Evolutionary conservation across 2,329 filamentous ascomycete genomes (phyloP), one percentile per base, ranked within the genome.

Genomic region (Nigrograna mackinnonii): DNA sequence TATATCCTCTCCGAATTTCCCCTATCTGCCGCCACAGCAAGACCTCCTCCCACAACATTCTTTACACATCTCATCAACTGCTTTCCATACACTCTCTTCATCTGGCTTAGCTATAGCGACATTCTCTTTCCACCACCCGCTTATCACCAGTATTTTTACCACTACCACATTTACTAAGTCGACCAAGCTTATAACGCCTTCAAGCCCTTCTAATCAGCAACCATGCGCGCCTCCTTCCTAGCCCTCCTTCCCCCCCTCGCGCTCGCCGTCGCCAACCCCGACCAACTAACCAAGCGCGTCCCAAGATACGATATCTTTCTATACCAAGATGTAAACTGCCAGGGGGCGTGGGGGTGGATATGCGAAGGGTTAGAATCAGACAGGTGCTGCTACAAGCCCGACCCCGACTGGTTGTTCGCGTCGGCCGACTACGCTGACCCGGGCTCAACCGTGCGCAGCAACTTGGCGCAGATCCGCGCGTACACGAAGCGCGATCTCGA

Each of bases 21-120:
- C 35, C 35, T 37, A 17, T 22, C 13, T 22, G 35, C 13, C 35
- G 35, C 35, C 13, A 37, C 35, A 37, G 35, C 35, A 37, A 37
- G 35, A 37, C 35, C 35, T 37, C 18, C 35, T 37, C 35, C 35
- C 19, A 37, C 19, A 37, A 37, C 35, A 20, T 37, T 37, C 35
- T 37, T 37, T 22, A 20, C 19, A 20, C 19, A 37, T 37, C 11
- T 22, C 21, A 37, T 37, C 19, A 24, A 37, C 35, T 37, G 35
- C 35, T 37, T n/a, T 37, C 21, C 18, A 37, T 37, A 37, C 19
- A 37, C 35, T 37, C 35, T 37, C 14, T 37, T 37, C 35, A 37
- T 37, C 35, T 37, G 17, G 34, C 34, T 36, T 37, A 37, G 35
- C 19, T 20, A 37, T 21, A 37, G 35, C 17, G 19, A 37, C 35